Base-by-base conservation (phyloP, 208 protist genomes). In the Wallacemonas sp. region DNA sequence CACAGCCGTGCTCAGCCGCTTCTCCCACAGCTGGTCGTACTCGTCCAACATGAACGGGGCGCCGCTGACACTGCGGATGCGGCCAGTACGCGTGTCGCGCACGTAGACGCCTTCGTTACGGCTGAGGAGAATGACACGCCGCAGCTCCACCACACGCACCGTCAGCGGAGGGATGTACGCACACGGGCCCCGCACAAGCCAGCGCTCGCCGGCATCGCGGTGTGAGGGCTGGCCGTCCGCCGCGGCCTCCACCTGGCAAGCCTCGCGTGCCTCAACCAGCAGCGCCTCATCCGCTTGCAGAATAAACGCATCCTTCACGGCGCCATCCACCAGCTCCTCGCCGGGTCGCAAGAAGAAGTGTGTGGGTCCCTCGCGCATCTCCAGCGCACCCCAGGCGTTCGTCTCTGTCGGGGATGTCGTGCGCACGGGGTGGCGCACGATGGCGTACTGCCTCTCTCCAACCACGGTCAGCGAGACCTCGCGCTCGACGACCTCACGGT, bases 21-120 rank as follows among this genome's bases (percentile, higher is more conserved):
- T 94, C 59, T 85, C 82, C 85, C 89, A 95, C 13, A 96, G 65
- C 71, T 88, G 73, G 60, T 96, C 89, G 37, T 92, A 76, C 26
- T 65, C 78, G 57, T 59, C 63, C 22, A 95, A 70, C 78, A 94
- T 73, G 39, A 91, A 76, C 0, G 87, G 65, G 9, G 55, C 41
- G 2, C 86, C 89, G 42, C 76, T 70, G 27, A 87, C 76, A 13
- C 65, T 72, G 54, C 74, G 44, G 15, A 93, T 59, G n/a, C 76
- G 36, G 42, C 96, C 96, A 5, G 94, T 95, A 33, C 76, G 75
- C 27, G 72, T 81, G 72, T 99, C 92, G 32, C 94, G 85, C 52
- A 99, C 91, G 79, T 99, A 99, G 39, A 99, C 97, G 53, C 96
- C 98, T 53, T 97, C 79, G 78, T 98, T 96, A 15, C 90, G 76